Conservation (phyloP, 1,284 basidiomycete genomes). For the Cryptococcus hybrid region DNA sequence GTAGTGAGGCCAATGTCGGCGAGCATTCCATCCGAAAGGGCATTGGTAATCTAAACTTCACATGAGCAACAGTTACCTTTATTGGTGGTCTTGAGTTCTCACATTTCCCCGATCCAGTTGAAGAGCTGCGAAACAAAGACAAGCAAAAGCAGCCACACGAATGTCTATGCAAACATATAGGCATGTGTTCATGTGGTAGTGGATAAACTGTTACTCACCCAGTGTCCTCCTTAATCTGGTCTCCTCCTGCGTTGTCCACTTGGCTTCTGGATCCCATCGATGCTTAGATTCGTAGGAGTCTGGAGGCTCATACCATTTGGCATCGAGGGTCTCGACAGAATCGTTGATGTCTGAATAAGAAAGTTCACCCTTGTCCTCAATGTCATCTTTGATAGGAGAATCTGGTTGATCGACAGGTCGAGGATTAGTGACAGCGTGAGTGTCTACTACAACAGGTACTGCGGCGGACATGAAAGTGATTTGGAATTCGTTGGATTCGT, state of each 20-base stretch:
- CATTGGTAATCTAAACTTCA: slow-evolving; percentile 24
- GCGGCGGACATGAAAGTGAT: not conserved
- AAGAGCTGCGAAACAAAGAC: slow-evolving; percentile 37
- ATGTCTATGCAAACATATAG: not conserved
- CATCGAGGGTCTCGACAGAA: slow-evolving; percentile 1
- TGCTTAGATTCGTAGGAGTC: slow-evolving; percentile 39
- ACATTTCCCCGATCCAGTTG: slow-evolving; percentile 40
- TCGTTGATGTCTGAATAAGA: not conserved
- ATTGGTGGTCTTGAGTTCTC: slow-evolving; percentile 2
- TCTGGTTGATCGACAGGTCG: not conserved
- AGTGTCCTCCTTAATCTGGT: slow-evolving; percentile 30
- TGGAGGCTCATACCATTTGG: slow-evolving; percentile 29
- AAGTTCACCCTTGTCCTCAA: slow-evolving; percentile 1
- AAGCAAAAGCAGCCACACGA: slow-evolving; percentile 6
- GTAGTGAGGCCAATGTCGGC: slow-evolving; percentile 44
- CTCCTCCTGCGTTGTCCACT: slow-evolving; percentile 48
- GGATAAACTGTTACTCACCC: slow-evolving; percentile 13
- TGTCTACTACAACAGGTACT: not conserved
- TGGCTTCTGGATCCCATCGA: slow-evolving; percentile 44
- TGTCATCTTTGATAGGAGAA: not conserved
- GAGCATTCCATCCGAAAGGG: slow-evolving; percentile 48
- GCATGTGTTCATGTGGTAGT: not conserved
- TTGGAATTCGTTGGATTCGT: too few relatives aligned
- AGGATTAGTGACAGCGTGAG: not conserved
- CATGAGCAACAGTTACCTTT: too few relatives aligned